Conservation (phyloP, 2,329 filamentous ascomycete genomes). For the Akanthomyces lecanii region DNA sequence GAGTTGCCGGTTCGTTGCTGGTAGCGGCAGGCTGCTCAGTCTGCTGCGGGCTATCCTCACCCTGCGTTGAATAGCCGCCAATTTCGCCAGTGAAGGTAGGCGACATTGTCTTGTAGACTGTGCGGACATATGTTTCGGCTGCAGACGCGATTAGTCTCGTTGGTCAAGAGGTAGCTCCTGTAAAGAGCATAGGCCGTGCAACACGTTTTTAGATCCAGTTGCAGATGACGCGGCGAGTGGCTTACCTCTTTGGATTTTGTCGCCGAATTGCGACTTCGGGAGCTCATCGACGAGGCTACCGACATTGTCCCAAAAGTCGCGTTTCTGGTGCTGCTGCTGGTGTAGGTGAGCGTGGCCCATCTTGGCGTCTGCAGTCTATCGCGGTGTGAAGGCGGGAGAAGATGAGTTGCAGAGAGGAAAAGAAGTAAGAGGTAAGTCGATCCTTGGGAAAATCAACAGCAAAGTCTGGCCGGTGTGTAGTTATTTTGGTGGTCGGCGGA, state of each 20-base stretch:
- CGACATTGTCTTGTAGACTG: conserved; percentile 40
- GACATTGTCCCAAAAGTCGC: conserved; percentile 7
- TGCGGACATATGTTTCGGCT: conserved; percentile 24
- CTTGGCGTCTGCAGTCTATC: conserved; percentile 5
- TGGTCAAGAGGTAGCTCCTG: neutral
- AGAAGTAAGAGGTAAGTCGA: conserved; percentile 1
- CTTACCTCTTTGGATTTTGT: conserved; percentile 9
- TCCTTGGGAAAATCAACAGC: neutral
- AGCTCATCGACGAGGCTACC: neutral
- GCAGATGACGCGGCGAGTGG: neutral
- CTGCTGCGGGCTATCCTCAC: conserved; percentile 16
- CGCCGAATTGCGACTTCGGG: neutral
- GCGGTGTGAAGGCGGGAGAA: neutral
- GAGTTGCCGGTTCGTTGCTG: conserved; percentile 1
- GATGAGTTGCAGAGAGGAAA: neutral
- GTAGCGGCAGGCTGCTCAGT: conserved; percentile 17
- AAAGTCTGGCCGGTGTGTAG: neutral
- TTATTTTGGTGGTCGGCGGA: conserved; percentile 8
- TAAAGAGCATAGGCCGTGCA: neutral
- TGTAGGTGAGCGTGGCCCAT: conserved; percentile 17
- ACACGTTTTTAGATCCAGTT: neutral
- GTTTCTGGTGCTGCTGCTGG: conserved; percentile 13
- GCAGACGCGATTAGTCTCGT: neutral
- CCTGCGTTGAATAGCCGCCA: conserved; percentile 36
- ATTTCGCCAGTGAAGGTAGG: conserved; percentile 40